Evolutionary conservation across 805 yeast genomes (phyloP), one percentile per base, ranked within the genome.

Genomic region (Monosporozyma yasuniensis): DNA sequence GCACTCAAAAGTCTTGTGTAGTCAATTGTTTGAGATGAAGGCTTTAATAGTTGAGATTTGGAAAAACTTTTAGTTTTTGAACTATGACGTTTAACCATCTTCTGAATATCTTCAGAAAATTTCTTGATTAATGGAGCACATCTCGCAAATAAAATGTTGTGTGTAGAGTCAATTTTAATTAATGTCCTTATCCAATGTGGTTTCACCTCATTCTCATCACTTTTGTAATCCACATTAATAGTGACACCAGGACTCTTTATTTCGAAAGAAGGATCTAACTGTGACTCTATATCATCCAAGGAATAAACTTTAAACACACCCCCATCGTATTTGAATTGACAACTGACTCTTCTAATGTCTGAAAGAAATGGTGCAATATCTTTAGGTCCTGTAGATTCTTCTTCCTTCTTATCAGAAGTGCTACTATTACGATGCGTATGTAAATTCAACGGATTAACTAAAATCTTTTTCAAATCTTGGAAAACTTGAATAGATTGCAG

Each of bases 41-140:
- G 38, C 35, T 52, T 52, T 3, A 30, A 14, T 3, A 14, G 12
- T 3, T 18, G 28, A 3, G 38, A 8, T 8, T 42, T 51, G 3
- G 39, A 14, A 6, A 30, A 42, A 5, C 46, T 51, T 37, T 34
- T 21, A 9, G 50, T 54, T 12, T 50, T 49, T 1, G 60, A 50
- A 32, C 56, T 58, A 39, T 59, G 57, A 3, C 58, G 59, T 10
- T 68, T 68, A 64, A 84, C 71, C 62, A 80, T 71, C 10, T 66
- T 63, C 55, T 78, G 76, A 35, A 77, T 54, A 11, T 81, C 75
- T 14, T 71, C 67, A 12, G 74, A 67, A 47, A 88, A 70, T 49
- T 84, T 93, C 41, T 72, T 63, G 2, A 88, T 59, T 4, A 87
- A 83, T 0, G 96, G 96, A 34, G 88, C 88, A 64, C 95, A 87